These are phyloP conservation scores for Phytopythium delawarense DNA, from an alignment of 352 stramenopile species.

Conservation along the genomic window DNA sequence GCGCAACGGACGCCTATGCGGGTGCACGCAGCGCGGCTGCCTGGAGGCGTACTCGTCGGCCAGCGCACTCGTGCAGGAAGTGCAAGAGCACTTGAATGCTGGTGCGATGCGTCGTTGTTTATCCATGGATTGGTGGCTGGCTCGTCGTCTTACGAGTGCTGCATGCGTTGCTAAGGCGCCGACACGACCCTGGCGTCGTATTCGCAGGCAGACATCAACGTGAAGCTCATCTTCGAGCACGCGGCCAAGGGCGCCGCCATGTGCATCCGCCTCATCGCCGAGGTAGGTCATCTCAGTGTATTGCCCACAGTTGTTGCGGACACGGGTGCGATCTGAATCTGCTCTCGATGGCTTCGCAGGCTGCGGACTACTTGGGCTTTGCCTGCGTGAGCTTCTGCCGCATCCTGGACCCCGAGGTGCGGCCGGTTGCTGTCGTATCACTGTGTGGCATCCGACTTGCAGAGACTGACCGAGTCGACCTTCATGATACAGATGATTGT, in stretches of 20 bases:
- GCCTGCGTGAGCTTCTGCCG: conserved; percentile 78
- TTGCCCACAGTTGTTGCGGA: not conserved
- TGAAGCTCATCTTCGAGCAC: conserved; percentile 68
- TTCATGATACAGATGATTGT: conserved; percentile 63
- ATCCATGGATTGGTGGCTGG: not conserved
- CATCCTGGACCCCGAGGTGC: conserved; percentile 71
- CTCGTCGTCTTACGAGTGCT: not conserved
- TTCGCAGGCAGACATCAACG: conserved; percentile 48
- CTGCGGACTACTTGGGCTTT: conserved; percentile 78
- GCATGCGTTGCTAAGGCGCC: conserved; percentile 18
- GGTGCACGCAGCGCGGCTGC: conserved; percentile 70
- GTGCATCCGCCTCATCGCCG: conserved; percentile 62
- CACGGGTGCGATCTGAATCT: not conserved
- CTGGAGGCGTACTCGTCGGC: conserved; percentile 80
- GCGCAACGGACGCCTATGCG: conserved; percentile 68
- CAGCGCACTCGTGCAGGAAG: conserved; percentile 54
- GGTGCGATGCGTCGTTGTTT: conserved; percentile 19
- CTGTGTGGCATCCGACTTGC: not conserved
- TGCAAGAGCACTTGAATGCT: conserved; percentile 55
- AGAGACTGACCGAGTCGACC: not conserved
- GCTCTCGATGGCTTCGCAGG: not conserved
- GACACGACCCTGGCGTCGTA: conserved; percentile 44
- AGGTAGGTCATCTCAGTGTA: conserved; percentile 18
- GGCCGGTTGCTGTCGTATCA: not conserved
- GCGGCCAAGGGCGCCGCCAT: conserved; percentile 62